These are phyloP conservation scores for Echium plantagineum DNA, from an alignment of 257 asterid genomes.

Conservation along the genomic window DNA sequence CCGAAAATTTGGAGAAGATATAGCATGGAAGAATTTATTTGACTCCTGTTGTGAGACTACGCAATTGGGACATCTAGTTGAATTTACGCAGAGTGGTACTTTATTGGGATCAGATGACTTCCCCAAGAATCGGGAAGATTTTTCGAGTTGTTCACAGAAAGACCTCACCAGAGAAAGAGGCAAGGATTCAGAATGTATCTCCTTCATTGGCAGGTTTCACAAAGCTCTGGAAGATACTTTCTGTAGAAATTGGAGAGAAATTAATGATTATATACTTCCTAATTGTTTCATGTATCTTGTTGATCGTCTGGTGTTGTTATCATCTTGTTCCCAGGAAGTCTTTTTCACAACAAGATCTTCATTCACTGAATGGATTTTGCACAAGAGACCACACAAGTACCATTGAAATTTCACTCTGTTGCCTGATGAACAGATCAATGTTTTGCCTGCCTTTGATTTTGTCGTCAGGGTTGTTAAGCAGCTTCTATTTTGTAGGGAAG, in stretches of 20 bases:
- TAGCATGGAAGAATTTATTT: conserved; percentile 33
- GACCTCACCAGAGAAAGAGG: no score
- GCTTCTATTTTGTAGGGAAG: conserved; percentile 5
- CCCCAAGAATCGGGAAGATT: no score
- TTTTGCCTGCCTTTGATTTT: conserved; percentile 5
- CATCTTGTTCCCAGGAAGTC: conserved; percentile 21
- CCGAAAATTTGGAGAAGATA: background rate
- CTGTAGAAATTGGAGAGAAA: conserved; percentile 16
- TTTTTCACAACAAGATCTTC: conserved; percentile 39
- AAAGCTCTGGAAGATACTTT: conserved; percentile 31
- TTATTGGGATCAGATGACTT: no score
- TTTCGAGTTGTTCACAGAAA: no score
- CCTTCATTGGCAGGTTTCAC: conserved; percentile 13
- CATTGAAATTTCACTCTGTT: background rate
- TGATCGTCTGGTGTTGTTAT: conserved; percentile 38
- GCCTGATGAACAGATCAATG: background rate
- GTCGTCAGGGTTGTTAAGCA: conserved; percentile 10
- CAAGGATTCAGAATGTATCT: background rate
- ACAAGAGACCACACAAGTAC: conserved; percentile 10
- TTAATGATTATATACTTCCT: conserved; percentile 35
- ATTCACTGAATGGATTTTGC: conserved; percentile 28
- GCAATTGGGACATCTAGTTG: background rate
- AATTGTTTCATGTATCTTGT: conserved; percentile 10
- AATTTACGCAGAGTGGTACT: no score
- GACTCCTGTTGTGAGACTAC: conserved; percentile 8